Evolutionary conservation across 129 eudicot species (phyloP).

Genomic region (Flaveria robusta): DNA sequence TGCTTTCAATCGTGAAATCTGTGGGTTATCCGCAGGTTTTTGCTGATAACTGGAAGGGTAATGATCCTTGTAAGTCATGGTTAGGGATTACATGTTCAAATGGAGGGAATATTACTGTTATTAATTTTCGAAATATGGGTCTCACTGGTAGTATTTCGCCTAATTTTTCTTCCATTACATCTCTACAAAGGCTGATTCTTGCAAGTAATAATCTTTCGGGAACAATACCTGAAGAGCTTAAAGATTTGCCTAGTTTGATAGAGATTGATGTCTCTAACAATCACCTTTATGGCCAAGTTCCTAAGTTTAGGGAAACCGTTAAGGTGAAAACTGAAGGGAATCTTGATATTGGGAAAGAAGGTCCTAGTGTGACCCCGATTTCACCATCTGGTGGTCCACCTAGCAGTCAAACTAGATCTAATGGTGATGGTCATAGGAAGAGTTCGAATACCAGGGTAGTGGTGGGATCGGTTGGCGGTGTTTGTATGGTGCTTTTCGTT

Average conservation of each 20-base stretch:
- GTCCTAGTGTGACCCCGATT: constrained; percentile 26
- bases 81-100: constrained; percentile 46
- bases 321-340: constrained; percentile 45
- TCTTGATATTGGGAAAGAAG: constrained; percentile 34
- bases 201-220: constrained; percentile 59
- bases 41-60: constrained; percentile 58
- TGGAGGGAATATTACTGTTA: constrained; percentile 32
- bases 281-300: constrained; percentile 52
- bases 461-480: constrained; percentile 14
- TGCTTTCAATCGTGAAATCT: constrained; percentile 49
- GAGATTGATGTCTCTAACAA: constrained; percentile 55
- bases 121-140: constrained; percentile 36
- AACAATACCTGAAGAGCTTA: constrained; percentile 46
- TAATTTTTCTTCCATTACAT: constrained; percentile 44
- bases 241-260: constrained; percentile 41
- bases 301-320: constrained; percentile 39
- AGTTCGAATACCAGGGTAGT: neutral
- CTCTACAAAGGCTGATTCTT: constrained; percentile 41
- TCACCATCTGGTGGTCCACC: constrained; percentile 17
- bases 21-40: constrained; percentile 53
- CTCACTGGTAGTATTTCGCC: constrained; percentile 62
- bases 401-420: constrained; percentile 30
- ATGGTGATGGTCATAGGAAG: constrained; percentile 34
- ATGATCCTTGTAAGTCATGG: constrained; percentile 57
- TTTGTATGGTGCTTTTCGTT: constrained; percentile 9